Percentiles rank a stretch among this genome's conserved stretches.
Conservation (phyloP, 257 asterid species). For the Salvia rosmarinus region DNA sequence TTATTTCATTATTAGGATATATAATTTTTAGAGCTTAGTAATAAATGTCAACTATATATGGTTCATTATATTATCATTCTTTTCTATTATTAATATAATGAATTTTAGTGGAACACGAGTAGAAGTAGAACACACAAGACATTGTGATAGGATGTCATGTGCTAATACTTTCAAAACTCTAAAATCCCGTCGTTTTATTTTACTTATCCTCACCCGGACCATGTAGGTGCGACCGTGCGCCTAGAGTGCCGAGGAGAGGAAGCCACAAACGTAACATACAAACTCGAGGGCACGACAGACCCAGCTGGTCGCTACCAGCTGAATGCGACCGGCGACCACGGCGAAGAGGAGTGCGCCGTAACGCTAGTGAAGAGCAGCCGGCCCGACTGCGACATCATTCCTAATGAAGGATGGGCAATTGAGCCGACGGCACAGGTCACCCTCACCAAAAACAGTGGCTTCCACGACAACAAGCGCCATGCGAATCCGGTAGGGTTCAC, state of each 20-base stretch:
- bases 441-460: conserved; percentile 49
- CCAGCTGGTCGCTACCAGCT: conserved; percentile 43
- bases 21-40: too few species aligned
- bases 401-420: conserved; percentile 41
- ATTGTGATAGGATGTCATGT: too few species aligned
- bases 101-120: too few species aligned
- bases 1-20: too few species aligned
- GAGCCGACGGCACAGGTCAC: conserved; percentile 41
- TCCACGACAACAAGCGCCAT: conserved; percentile 39
- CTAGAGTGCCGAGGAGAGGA: conserved; percentile 50
- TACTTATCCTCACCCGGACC: too few species aligned
- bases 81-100: too few species aligned
- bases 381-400: conserved; percentile 53
- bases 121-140: too few species aligned
- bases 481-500: conserved; percentile 56
- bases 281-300: conserved; percentile 47
- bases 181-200: not conserved
- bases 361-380: conserved; percentile 54
- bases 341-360: conserved; percentile 55
- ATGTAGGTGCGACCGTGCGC: conserved; percentile 57
- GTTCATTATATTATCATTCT: too few species aligned
- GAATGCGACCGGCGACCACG: conserved; percentile 57
- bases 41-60: too few species aligned
- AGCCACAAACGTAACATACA: conserved; percentile 39
- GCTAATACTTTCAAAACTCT: too few species aligned